phyloP scores from a whole-genome alignment of 1,139 yeast species.

The Suhomyces coccinellae region DNA sequence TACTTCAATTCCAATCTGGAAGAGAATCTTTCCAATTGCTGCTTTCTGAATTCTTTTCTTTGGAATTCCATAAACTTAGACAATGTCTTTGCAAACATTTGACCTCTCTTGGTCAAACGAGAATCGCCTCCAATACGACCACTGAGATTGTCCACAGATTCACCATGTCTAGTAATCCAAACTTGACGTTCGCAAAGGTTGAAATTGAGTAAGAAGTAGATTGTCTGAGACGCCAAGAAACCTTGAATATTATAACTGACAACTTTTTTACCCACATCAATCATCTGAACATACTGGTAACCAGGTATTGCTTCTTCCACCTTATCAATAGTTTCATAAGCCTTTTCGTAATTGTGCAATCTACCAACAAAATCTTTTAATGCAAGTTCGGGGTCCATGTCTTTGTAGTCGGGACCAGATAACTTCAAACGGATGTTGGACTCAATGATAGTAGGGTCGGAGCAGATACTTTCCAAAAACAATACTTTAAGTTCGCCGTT shows the following conservation, averaged over 20 bases:
- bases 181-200: constrained; percentile 88
- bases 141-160: constrained; percentile 75
- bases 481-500: constrained; percentile 77
- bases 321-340: constrained; percentile 87
- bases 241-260: constrained; percentile 92
- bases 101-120: constrained; percentile 74
- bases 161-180: constrained; percentile 96
- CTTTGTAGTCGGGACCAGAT: constrained; percentile 89
- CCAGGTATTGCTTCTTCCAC: constrained; percentile 55
- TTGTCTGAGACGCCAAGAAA: constrained; percentile 89
- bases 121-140: constrained; percentile 97
- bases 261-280: constrained; percentile 91
- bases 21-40: constrained; percentile 58
- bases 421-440: constrained; percentile 80
- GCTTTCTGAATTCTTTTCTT: constrained; percentile 64
- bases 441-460: constrained; percentile 74
- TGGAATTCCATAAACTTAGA: constrained; percentile 74
- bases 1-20: constrained; percentile 44
- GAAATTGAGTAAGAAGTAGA: constrained; percentile 85
- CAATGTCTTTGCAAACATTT: constrained; percentile 68
- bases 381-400: constrained; percentile 82
- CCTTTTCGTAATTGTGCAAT: constrained; percentile 79
- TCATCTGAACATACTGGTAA: constrained; percentile 90
- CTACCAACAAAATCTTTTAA: constrained; percentile 80
- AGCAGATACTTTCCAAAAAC: constrained; percentile 84